Conservation (phyloP, 1,139 yeast genomes). For the Suhomyces kunorum region DNA sequence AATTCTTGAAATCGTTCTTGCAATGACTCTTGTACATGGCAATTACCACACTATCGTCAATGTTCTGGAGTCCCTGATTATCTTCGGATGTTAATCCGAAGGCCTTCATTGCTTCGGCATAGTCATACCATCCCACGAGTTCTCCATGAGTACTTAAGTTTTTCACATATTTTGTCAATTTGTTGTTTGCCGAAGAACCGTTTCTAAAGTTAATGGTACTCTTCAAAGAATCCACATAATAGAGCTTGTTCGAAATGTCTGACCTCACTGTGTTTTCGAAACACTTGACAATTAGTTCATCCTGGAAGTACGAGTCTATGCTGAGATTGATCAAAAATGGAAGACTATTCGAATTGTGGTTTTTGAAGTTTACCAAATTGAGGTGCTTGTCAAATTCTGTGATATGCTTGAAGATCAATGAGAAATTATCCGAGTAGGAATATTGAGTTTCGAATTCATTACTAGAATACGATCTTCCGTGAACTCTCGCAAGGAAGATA, state of each 20-base stretch:
- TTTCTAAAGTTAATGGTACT: constrained; percentile 21
- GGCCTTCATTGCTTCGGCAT: constrained; percentile 52
- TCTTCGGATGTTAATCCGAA: constrained; percentile 49
- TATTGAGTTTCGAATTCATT: constrained; percentile 41
- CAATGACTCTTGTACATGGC: constrained; percentile 48
- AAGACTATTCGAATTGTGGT: constrained; percentile 27
- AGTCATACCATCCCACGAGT: constrained; percentile 60
- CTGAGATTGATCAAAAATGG: constrained; percentile 56
- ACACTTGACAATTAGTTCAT: constrained; percentile 59
- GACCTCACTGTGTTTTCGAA: constrained; percentile 55
- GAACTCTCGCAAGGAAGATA: constrained; percentile 43
- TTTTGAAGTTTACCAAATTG: constrained; percentile 26
- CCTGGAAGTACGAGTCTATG: constrained; percentile 57
- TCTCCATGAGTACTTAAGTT: constrained; percentile 56
- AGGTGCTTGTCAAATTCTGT: constrained; percentile 47
- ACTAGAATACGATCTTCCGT: constrained; percentile 10
- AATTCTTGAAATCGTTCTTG: constrained; percentile 37
- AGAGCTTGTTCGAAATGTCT: constrained; percentile 57
- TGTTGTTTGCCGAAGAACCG: constrained; percentile 17
- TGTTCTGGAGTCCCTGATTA: constrained; percentile 18
- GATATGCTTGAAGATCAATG: constrained; percentile 37
- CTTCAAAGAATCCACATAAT: constrained; percentile 66
- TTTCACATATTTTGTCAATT: constrained; percentile 49
- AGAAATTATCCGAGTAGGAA: constrained; percentile 41
- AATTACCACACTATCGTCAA: constrained; percentile 47